Base-by-base conservation (phyloP, 768 basidiomycete genomes). In the Lactarius pseudohatsudake region DNA sequence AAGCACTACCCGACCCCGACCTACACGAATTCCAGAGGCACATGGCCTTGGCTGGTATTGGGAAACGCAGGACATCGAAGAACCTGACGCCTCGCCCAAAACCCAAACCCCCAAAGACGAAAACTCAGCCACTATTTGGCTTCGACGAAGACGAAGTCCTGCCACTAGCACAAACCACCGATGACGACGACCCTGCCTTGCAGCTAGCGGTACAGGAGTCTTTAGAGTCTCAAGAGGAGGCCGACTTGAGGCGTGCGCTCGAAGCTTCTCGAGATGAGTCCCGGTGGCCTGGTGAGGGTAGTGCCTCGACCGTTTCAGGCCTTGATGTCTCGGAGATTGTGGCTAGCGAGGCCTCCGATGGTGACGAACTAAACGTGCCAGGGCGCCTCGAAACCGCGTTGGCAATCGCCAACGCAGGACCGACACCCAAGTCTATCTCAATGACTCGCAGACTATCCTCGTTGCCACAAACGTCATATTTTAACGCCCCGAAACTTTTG, bases 311-410 rank as follows among this genome's bases (percentile, higher is more conserved):
- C 16, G n/a, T 45, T 22, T 45, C 34, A 38, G 57, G 61, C 58
- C 47, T 64, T 22, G 38, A 62, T 40, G 53, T 65, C 59, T 28
- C 62, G 34, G 40, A 70, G 62, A 34, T 18, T 26, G 22, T 26
- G 18, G 50, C 57, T 18, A n/a, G 57, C 16, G 66, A 65, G 2
- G 69, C 66, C 50, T 72, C 61, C 20, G 77, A 78, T 16, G 80
- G 81, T 40, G 81, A 84, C 9, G 83, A 86, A 59, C 75, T 84
- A 22, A 81, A 81, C 28, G 76, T 81, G 2, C 86, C 82, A 0
- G 80, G 81, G 26, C 81, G 86, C 22, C 76, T 91, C n/a, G 86
- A 87, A 70, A 88, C 88, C 1, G 86, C 83, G 1, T 75, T 91
- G 34, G 82, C 88, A 11, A 85, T 91, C 53, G 90, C 85, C 20